These are phyloP conservation scores for Cordyceps cateniannulata DNA, from an alignment of 2,329 filamentous ascomycete species.

Conservation along the genomic window DNA sequence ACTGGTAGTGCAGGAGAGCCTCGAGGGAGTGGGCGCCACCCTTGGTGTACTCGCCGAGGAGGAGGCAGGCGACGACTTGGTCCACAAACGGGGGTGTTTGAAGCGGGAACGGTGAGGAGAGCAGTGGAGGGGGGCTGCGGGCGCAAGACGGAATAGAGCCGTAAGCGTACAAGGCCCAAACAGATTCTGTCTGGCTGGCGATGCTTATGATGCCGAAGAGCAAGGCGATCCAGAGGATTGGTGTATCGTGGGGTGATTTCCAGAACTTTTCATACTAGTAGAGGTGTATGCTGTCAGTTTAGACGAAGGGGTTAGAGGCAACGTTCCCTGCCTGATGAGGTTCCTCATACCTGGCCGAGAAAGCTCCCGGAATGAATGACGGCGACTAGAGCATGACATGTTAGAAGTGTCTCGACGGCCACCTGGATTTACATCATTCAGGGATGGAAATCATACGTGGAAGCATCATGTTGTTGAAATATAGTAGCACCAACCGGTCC, in stretches of 20 bases:
- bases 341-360: not conserved
- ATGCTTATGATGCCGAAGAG: slow-evolving; percentile 37
- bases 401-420: not conserved
- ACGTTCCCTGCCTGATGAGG: not conserved
- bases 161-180: slow-evolving; percentile 20
- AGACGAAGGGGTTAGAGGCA: not conserved
- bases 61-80: slow-evolving; percentile 34
- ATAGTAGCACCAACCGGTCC: slow-evolving; percentile 1
- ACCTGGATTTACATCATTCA: not conserved
- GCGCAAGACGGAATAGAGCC: not conserved
- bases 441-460: not conserved
- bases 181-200: slow-evolving; percentile 21
- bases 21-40: slow-evolving; percentile 36
- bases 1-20: slow-evolving; percentile 35
- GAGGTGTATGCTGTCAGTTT: not conserved
- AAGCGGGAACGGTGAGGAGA: slow-evolving; percentile 16
- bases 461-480: slow-evolving; percentile 8
- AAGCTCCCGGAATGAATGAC: slow-evolving; percentile 6
- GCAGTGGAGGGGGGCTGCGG: slow-evolving; percentile 7
- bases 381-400: not conserved
- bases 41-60: slow-evolving; percentile 37
- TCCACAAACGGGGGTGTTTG: slow-evolving; percentile 20
- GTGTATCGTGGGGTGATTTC: slow-evolving; percentile 28
- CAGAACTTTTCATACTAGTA: slow-evolving; percentile 39
- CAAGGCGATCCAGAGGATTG: slow-evolving; percentile 39